Evolutionary conservation across 371 early-diverging fungal genomes (phyloP).

Genomic region (Apophysomyces elegans): DNA sequence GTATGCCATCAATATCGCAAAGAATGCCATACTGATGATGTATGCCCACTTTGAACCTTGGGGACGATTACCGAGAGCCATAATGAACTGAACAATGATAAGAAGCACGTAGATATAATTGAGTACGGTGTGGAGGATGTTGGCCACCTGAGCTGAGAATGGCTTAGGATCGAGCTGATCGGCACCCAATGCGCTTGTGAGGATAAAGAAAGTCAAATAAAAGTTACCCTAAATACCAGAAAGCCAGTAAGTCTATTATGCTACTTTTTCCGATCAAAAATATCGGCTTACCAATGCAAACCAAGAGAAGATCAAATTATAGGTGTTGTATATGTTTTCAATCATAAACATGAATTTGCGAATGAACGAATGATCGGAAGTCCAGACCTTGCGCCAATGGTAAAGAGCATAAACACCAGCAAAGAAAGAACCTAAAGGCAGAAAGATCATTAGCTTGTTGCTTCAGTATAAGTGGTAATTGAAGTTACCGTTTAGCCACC

Average conservation of each 20-base stretch:
- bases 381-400: conserved; percentile 79
- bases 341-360: conserved; percentile 69
- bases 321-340: conserved; percentile 73
- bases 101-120: conserved; percentile 65
- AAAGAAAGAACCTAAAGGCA: conserved; percentile 82
- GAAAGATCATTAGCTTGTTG: not conserved
- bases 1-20: conserved; percentile 62
- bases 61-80: conserved; percentile 83
- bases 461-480: not conserved
- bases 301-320: conserved; percentile 80
- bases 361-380: conserved; percentile 67
- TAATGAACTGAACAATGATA: conserved; percentile 68
- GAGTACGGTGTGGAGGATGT: conserved; percentile 51
- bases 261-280: not conserved
- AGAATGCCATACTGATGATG: conserved; percentile 49
- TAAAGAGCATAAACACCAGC: conserved; percentile 86
- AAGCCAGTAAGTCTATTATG: not conserved
- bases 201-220: conserved; percentile 74
- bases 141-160: conserved; percentile 46
- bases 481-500: conserved; percentile 15
- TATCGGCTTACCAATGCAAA: conserved; percentile 60
- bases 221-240: conserved; percentile 64
- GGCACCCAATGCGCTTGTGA: conserved; percentile 41
- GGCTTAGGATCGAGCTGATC: conserved; percentile 36
- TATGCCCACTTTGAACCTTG: conserved; percentile 78